phyloP scores from a whole-genome alignment of 441 rosid species.

The Gossypium schwendimanii region DNA sequence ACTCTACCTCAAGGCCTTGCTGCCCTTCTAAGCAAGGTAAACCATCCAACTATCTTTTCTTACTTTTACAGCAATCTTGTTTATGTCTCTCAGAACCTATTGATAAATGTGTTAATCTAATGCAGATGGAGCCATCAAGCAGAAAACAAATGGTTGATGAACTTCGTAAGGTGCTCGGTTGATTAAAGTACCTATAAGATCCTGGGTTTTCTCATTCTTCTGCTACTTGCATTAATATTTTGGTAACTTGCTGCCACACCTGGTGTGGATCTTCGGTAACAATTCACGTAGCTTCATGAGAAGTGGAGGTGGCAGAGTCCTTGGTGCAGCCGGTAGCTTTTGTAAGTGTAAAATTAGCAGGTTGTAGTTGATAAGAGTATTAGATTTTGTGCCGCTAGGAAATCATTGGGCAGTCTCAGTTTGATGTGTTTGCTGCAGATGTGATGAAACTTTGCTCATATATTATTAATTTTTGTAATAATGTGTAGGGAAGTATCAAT shows the following conservation, averaged over 20 bases:
- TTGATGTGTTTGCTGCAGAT: not conserved
- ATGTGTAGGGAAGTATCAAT: conserved; percentile 12
- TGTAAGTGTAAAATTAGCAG: conserved; percentile 16
- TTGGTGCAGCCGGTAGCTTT: not conserved
- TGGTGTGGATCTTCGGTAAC: not conserved
- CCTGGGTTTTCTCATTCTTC: not conserved
- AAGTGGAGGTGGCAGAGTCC: conserved; percentile 1
- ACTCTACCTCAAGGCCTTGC: conserved; percentile 91
- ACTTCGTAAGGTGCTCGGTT: conserved; percentile 60
- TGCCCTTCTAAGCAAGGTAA: conserved; percentile 84
- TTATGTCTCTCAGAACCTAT: conserved; percentile 1
- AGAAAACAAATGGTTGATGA: conserved; percentile 47
- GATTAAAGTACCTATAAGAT: conserved; percentile 9
- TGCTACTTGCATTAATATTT: not conserved
- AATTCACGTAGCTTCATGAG: conserved; percentile 1
- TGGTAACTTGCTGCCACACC: not conserved
- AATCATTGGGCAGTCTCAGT: conserved; percentile 6
- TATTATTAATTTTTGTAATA: conserved; percentile 20
- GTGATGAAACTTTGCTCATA: not conserved
- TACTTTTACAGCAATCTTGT: conserved; percentile 8
- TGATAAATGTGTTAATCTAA: conserved; percentile 20
- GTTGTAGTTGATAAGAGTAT: not conserved
- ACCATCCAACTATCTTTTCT: conserved; percentile 10
- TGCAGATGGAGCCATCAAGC: conserved; percentile 86
- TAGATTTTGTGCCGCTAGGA: not conserved